Conservation (phyloP, 164 flowering plant genomes). For the Paratinospora sagittata region DNA sequence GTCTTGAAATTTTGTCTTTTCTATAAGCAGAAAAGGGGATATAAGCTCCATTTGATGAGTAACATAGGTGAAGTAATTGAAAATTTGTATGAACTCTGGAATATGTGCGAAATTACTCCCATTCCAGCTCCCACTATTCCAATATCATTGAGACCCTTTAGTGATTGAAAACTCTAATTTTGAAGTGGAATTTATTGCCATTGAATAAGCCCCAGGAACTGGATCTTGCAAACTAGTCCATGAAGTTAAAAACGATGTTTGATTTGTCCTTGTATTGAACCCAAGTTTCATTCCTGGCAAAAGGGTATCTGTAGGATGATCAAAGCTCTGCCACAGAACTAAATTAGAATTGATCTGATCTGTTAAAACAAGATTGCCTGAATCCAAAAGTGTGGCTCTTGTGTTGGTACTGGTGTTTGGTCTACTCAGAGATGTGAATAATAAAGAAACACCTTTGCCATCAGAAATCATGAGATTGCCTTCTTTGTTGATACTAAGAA, state of each 20-base stretch:
- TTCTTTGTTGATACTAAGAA: constrained; percentile 14
- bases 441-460: constrained; percentile 14
- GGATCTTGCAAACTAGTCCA: constrained; percentile 34
- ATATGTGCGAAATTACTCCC: too few relatives aligned
- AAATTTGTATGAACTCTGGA: too few relatives aligned
- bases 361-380: constrained; percentile 32
- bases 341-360: background rate
- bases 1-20: background rate
- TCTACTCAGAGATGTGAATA: constrained; percentile 19
- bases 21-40: background rate
- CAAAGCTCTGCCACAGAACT: constrained; percentile 5
- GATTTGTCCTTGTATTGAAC: constrained; percentile 7
- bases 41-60: background rate
- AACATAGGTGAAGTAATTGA: background rate
- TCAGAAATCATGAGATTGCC: constrained; percentile 26
- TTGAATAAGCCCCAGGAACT: constrained; percentile 23
- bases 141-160: constrained; percentile 18
- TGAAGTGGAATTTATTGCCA: constrained; percentile 17
- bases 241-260: constrained; percentile 14
- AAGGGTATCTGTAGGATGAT: constrained; percentile 12
- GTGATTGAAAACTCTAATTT: constrained; percentile 8
- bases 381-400: constrained; percentile 21
- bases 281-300: constrained; percentile 21
- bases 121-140: background rate
- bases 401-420: constrained; percentile 12